Base-by-base conservation (phyloP, 2,329 filamentous ascomycete genomes). In the Phialophora chinensis region DNA sequence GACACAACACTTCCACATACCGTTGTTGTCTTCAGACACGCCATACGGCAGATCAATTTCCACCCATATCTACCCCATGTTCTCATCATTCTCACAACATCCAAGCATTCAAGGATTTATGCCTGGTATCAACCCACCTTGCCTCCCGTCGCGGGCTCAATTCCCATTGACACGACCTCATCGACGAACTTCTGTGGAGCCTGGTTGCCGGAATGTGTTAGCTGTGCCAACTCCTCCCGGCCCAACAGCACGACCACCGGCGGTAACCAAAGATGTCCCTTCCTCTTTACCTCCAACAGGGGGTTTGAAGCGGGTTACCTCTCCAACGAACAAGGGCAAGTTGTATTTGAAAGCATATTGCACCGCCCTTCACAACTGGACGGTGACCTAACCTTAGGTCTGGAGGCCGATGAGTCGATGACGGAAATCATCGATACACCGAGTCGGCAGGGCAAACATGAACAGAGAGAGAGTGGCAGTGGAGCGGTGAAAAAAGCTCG, bases 41-140 rank as follows among this genome's bases (percentile, higher is more conserved):
- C 59, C 12, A 60, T 72, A 38, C 62, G 63, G 31, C 66, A 69
- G 35, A 23, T 67, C 6, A 52, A 66, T 23, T 72, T 67, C 64
- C 69, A 72, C 64, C 66, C 68, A 12, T 27, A 20, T 12, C 52
- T 65, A 3, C 59, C 69, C 2, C 58, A 67, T 29, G 57, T 69
- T 17, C 66, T 72, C 27, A 25, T 68, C 31, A 65, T 72, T 29
- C 20, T 70, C n/a, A 73, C 71, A 17, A 56, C 31, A 8, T 50
- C 61, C 23, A 64, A 62, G 33, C 23, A 23, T 7, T 61, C 71
- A 3, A 33, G 31, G 1, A 17, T 72, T 3, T 69, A 71, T 53
- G 66, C 57, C n/a, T 72, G 68, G 67, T 67, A 65, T 61, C 25
- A 58, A 12, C 60, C 63, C 17, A 57, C 12, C 6, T 52, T 63